Base-by-base conservation (phyloP, 495 filamentous ascomycete genomes). In the Bryoglossum gracile region DNA sequence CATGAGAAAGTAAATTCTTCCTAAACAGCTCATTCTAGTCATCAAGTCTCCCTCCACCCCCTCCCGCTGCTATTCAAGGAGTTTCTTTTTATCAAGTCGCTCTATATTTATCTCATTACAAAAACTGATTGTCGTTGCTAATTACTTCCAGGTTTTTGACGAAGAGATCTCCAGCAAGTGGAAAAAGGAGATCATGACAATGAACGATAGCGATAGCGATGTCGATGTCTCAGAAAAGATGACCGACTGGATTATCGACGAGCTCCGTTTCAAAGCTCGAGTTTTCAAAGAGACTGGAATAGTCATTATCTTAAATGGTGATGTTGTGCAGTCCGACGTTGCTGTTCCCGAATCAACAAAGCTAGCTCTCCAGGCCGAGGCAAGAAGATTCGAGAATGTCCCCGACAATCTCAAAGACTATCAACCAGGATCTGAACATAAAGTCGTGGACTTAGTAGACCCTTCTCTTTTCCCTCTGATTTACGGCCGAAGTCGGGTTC, bases 91-190 rank as follows among this genome's bases (percentile, higher is more conserved):
- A 6, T 30, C 26, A 30, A 30, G 6, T 32, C 17, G 14, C 0
- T 32, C 19, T 44, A 3, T 18, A 10, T 44, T 44, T 18, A 8
- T 30, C 21, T 19, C 38, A 8, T 11, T 8, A 4, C 8, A 8
- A 14, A 19, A 36, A 4, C 8, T 11, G 17, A 37, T 35, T 14
- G 17, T 10, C 2, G 14, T n/a, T 13, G 25, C 39, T 44, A 8
- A 50, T 26, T 17, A 19, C 22, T 9, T 39, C 11, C 17, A 81
- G 54, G 69, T 81, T 47, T 76, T 75, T 33, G 67, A 82, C 51
- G 64, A 74, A 2, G 35, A 42, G 2, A 70, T 67, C 32, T 53
- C 66, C 13, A 46, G 56, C 8, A 59, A 56, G 14, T 71, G 67
- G 67, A 55, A 60, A 30, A 24, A 48, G 11, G 67, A 73, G 47